Evolutionary conservation across 2,329 filamentous ascomycete genomes (phyloP).

Genomic region (Hypoxylon sp.): DNA sequence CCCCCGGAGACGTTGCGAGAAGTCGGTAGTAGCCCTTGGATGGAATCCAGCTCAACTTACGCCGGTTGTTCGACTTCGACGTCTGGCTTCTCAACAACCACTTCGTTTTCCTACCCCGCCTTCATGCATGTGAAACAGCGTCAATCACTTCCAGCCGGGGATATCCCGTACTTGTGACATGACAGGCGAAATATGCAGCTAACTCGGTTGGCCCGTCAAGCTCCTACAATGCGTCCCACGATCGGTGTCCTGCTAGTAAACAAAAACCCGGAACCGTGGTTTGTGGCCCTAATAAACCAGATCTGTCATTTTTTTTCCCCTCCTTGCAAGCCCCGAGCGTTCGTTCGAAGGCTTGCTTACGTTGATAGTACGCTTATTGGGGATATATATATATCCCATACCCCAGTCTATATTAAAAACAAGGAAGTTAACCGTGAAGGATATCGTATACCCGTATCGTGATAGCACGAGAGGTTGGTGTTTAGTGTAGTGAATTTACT

Average conservation of each 20-base stretch:
- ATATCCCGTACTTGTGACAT: slow-evolving; percentile 34
- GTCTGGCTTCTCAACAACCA: slow-evolving; percentile 27
- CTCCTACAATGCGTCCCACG: slow-evolving; percentile 40
- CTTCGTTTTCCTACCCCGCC: slow-evolving; percentile 34
- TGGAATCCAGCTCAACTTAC: slow-evolving; percentile 21
- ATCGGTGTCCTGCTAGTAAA: slow-evolving; percentile 36
- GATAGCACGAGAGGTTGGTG: slow-evolving; percentile 9
- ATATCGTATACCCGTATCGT: background rate
- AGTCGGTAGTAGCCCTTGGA: slow-evolving; percentile 2
- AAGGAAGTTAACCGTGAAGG: slow-evolving; percentile 5
- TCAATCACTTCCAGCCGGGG: slow-evolving; percentile 42
- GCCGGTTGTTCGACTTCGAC: slow-evolving; percentile 32
- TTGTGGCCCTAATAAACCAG: slow-evolving; percentile 35
- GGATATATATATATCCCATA: slow-evolving; percentile 32
- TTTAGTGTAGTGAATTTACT: background rate
- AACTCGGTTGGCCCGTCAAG: slow-evolving; percentile 37
- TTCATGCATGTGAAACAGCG: slow-evolving; percentile 45
- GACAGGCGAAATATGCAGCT: slow-evolving; percentile 34
- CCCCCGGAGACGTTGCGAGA: slow-evolving; percentile 14
- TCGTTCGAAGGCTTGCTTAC: slow-evolving; percentile 25
- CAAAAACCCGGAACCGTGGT: slow-evolving; percentile 37
- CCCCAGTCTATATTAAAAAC: slow-evolving; percentile 30
- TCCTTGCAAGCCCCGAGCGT: slow-evolving; percentile 16
- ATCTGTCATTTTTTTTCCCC: slow-evolving; percentile 38
- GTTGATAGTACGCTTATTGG: slow-evolving; percentile 35